phyloP scores from a whole-genome alignment of 345 rosid genomes.

The Ceriops decandra region DNA sequence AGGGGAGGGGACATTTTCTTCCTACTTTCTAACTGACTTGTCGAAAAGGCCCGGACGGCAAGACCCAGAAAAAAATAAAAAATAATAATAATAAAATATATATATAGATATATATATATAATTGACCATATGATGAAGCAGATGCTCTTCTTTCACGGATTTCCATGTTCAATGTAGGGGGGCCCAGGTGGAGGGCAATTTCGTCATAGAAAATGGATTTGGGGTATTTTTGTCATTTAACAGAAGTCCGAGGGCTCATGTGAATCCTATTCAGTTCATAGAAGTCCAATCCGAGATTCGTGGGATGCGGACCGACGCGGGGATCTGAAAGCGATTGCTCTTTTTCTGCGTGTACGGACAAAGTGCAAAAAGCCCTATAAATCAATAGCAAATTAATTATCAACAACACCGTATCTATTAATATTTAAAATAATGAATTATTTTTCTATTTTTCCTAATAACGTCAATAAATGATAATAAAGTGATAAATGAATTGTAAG shows the following conservation, averaged over 20 bases:
- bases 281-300: constrained; percentile 26
- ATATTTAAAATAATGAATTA: too few relatives aligned
- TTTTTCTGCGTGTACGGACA: neutral
- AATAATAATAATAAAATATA: too few relatives aligned
- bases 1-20: neutral
- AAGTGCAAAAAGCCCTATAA: too few relatives aligned
- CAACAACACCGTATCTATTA: too few relatives aligned
- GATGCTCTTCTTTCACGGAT: neutral
- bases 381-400: too few relatives aligned
- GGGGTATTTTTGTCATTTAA: constrained; percentile 16
- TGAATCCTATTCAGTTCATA: neutral
- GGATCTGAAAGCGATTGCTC: constrained; percentile 11
- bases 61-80: neutral
- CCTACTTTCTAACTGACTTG: neutral
- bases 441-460: too few relatives aligned
- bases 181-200: constrained; percentile 2
- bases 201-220: neutral
- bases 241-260: neutral
- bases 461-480: too few relatives aligned
- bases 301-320: constrained; percentile 26
- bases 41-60: constrained; percentile 4
- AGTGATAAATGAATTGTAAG: too few relatives aligned
- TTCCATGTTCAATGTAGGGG: neutral
- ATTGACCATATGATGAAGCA: too few relatives aligned
- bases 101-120: too few relatives aligned